phyloP scores from a whole-genome alignment of 495 filamentous ascomycete genomes.

The Neurospora africana region DNA sequence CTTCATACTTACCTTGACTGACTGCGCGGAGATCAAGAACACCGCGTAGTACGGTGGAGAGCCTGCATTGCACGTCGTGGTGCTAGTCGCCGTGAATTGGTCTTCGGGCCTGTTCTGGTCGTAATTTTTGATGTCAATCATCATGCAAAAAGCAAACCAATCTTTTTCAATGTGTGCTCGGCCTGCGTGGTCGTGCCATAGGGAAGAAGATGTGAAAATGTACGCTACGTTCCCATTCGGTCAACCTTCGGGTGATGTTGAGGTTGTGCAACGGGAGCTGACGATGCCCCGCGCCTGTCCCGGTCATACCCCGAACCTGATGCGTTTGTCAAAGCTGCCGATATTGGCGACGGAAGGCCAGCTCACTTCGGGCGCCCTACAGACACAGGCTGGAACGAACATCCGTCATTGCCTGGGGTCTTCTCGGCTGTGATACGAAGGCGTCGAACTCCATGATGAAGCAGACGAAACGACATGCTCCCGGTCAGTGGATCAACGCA shows the following conservation, averaged over 20 bases:
- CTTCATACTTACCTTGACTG: neutral
- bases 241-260: neutral
- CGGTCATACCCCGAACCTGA: too few species aligned
- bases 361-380: too few species aligned
- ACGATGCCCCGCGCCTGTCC: neutral
- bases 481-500: neutral
- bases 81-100: neutral
- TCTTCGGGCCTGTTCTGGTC: neutral
- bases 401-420: neutral
- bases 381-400: neutral
- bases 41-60: neutral
- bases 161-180: conserved; percentile 13
- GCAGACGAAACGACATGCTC: neutral
- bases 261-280: neutral
- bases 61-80: neutral
- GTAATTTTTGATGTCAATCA: neutral
- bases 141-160: conserved; percentile 1
- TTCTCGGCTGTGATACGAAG: neutral
- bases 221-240: too few species aligned
- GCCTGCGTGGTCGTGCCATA: conserved; percentile 8
- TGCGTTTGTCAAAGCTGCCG: neutral
- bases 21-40: neutral
- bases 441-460: neutral
- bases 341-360: neutral
- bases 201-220: conserved; percentile 3